Base-by-base conservation (phyloP, 352 stramenopile species). In the Phytophthora sansomeana region DNA sequence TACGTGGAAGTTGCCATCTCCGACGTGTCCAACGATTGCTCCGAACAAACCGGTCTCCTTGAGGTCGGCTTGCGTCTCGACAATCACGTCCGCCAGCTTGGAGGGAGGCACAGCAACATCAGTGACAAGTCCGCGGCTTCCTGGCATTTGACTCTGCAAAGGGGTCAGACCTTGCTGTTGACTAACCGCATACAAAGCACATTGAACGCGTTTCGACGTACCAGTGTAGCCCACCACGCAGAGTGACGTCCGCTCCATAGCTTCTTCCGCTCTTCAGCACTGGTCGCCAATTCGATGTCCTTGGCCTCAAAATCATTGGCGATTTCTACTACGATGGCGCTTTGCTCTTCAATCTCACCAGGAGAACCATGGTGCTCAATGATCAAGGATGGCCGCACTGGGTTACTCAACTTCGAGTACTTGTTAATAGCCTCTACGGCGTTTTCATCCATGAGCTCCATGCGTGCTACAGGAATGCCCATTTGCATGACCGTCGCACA, bases 1-100 rank as follows among this genome's bases (percentile, higher is more conserved):
- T 49, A 94, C 95, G 74, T 99, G 97, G 73, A 99, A 99, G 77
- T 99, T 99, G 26, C 96, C 97, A 66, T 99, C 97, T 9, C 97
- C 87, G 8, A 96, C 81, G 61, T 96, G 89, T 63, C 75, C 84
- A 59, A 99, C 95, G 61, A 97, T 97, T 26, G 89, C 92, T 39
- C 92, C 94, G 38, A 98, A 87, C 13, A 99, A 66, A 9, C 75
- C 80, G 0, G 87, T 87, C 44, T 90, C 75, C 42, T 91, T 80
- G 17, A 99, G 75, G 63, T 99, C 93, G 42, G 76, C 59, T 52
- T 97, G 92, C 8, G 93, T 99, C 60, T 93, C 89, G 13, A 90
- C 80, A 52, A 99, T 96, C 28, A 98, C 74, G 52, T 97, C 83
- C 4, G 97, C 82, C 43, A 99, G 88, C 33, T 93, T 87, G 7